Conservation (phyloP, 208 protist genomes). For the Trichomonas gallinae region DNA sequence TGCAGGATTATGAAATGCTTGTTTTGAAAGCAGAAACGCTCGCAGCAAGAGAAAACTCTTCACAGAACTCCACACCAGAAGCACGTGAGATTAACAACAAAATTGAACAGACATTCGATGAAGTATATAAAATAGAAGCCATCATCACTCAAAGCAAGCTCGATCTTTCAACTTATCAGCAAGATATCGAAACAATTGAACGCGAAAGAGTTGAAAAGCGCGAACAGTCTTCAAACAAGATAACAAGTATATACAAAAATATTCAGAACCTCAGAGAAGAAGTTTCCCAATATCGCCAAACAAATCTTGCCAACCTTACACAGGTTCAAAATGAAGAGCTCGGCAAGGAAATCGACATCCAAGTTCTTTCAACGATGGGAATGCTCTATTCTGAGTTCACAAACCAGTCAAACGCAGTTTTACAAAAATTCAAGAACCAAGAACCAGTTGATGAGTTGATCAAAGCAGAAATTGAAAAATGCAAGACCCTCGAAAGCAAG, state of each 20-base stretch:
- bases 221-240: not conserved
- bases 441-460: not conserved
- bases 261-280: not conserved
- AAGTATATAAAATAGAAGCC: not conserved
- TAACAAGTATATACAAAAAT: not conserved
- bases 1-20: not conserved
- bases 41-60: not conserved
- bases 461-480: not conserved
- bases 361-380: not conserved
- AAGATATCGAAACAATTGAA: not conserved
- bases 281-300: not conserved
- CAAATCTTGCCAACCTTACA: not conserved
- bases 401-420: not conserved
- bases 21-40: not conserved
- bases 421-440: not conserved
- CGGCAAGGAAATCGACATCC: not conserved
- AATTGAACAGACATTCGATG: not conserved
- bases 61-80: not conserved
- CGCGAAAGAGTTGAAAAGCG: not conserved
- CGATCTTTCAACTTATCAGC: not conserved
- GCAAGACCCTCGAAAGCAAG: too few relatives aligned
- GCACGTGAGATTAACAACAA: not conserved
- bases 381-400: not conserved
- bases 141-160: not conserved
- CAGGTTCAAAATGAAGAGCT: not conserved